These are phyloP conservation scores for Aspergillus udagawae DNA, from an alignment of 2,329 filamentous ascomycete genomes.

Conservation along the genomic window DNA sequence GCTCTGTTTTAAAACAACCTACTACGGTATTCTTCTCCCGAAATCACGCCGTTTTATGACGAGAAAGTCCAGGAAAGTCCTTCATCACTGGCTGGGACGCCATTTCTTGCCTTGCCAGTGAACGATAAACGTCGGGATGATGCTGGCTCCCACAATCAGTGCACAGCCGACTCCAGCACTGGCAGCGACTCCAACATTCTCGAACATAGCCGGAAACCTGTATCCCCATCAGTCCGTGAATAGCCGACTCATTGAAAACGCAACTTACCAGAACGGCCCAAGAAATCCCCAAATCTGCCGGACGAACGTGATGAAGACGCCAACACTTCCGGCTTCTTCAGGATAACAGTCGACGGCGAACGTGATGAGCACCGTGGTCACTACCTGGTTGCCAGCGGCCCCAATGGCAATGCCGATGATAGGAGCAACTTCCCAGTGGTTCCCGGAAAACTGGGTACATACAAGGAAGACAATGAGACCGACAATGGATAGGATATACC, in stretches of 20 bases:
- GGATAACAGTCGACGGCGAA: conserved; percentile 58
- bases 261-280: conserved; percentile 36
- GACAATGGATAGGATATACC: conserved; percentile 49
- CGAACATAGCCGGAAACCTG: conserved; percentile 35
- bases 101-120: conserved; percentile 24
- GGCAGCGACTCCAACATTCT: conserved; percentile 28
- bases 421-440: conserved; percentile 54
- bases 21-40: background rate
- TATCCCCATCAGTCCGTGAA: conserved; percentile 10
- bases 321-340: conserved; percentile 54
- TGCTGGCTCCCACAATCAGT: conserved; percentile 28
- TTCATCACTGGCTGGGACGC: conserved; percentile 13
- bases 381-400: conserved; percentile 57
- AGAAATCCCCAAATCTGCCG: conserved; percentile 41
- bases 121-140: conserved; percentile 29
- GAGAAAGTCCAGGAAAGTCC: background rate
- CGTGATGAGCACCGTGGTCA: conserved; percentile 60
- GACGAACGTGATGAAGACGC: conserved; percentile 59
- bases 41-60: background rate
- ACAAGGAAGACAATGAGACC: conserved; percentile 58
- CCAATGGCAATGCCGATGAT: conserved; percentile 53
- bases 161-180: conserved; percentile 29
- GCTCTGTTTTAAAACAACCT: background rate
- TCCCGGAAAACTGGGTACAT: conserved; percentile 45
- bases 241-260: background rate